These are phyloP conservation scores for Keithomyces neogunnii DNA, from an alignment of 2,329 filamentous ascomycete species.

Conservation along the genomic window DNA sequence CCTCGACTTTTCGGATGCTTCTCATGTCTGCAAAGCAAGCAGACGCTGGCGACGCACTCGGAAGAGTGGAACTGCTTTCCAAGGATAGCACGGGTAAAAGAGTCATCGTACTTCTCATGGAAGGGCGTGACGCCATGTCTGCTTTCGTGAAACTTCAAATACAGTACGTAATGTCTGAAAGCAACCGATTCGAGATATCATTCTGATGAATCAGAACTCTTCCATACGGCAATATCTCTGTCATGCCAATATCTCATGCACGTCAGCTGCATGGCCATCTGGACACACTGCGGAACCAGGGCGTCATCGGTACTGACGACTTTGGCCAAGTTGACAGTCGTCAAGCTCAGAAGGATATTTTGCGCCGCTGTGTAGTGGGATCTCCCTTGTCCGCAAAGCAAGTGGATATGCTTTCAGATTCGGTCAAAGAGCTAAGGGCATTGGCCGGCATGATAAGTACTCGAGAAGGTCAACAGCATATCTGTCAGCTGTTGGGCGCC, in stretches of 20 bases:
- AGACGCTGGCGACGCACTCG: constrained; percentile 16
- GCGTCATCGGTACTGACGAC: not conserved
- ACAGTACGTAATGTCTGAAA: constrained; percentile 22
- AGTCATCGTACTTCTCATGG: constrained; percentile 37
- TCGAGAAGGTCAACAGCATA: constrained; percentile 9
- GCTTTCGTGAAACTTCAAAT: constrained; percentile 35
- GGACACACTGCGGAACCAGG: constrained; percentile 26
- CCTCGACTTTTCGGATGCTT: constrained; percentile 25
- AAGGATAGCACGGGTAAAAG: constrained; percentile 27
- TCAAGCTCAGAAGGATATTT: not conserved
- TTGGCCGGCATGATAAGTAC: constrained; percentile 15
- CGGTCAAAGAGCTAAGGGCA: constrained; percentile 17
- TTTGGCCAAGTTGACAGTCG: not conserved
- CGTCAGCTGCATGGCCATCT: constrained; percentile 28
- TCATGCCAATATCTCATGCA: constrained; percentile 33
- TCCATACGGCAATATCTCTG: constrained; percentile 23
- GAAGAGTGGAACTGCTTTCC: constrained; percentile 32
- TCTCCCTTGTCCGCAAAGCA: constrained; percentile 16
- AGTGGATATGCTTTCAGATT: constrained; percentile 19
- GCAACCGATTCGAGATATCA: not conserved
- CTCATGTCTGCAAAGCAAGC: constrained; percentile 32
- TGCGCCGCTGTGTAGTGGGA: constrained; percentile 18
- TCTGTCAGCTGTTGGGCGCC: constrained; percentile 21
- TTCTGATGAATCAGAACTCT: constrained; percentile 20
- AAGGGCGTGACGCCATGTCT: constrained; percentile 20